These are phyloP conservation scores for Lathyrus sativus DNA, from an alignment of 306 rosid species.

Conservation along the genomic window DNA sequence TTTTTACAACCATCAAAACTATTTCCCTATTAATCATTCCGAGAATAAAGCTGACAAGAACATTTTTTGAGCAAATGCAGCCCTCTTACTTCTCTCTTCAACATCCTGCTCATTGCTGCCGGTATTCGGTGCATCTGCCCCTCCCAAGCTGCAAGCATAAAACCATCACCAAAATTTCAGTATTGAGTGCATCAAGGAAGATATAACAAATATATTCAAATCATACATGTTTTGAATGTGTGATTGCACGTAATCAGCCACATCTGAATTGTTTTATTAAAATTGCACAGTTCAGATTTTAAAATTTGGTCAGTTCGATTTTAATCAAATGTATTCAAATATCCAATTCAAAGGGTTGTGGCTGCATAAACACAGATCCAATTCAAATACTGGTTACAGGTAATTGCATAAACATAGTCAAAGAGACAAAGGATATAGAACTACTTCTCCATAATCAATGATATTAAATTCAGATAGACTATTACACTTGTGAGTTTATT, in stretches of 20 bases:
- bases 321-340: too few species aligned
- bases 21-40: constrained; percentile 15
- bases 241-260: too few species aligned
- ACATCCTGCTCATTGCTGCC: constrained; percentile 48
- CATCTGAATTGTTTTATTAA: too few species aligned
- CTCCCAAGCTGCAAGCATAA: constrained; percentile 49
- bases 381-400: not conserved
- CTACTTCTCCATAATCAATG: not conserved
- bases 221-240: not conserved
- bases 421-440: not conserved
- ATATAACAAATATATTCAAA: not conserved
- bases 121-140: constrained; percentile 31
- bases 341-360: too few species aligned
- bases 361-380: too few species aligned
- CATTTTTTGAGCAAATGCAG: constrained; percentile 58
- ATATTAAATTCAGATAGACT: constrained; percentile 16
- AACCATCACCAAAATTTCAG: constrained; percentile 20
- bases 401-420: not conserved
- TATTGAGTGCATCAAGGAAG: constrained; percentile 2
- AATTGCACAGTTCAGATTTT: too few species aligned
- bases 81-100: constrained; percentile 60
- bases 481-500: not conserved
- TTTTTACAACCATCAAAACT: not conserved
- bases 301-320: too few species aligned
- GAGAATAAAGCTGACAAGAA: constrained; percentile 56